These are phyloP conservation scores for Nitzschia sp. DNA, from an alignment of 108 stramenopile species.

Conservation along the genomic window DNA sequence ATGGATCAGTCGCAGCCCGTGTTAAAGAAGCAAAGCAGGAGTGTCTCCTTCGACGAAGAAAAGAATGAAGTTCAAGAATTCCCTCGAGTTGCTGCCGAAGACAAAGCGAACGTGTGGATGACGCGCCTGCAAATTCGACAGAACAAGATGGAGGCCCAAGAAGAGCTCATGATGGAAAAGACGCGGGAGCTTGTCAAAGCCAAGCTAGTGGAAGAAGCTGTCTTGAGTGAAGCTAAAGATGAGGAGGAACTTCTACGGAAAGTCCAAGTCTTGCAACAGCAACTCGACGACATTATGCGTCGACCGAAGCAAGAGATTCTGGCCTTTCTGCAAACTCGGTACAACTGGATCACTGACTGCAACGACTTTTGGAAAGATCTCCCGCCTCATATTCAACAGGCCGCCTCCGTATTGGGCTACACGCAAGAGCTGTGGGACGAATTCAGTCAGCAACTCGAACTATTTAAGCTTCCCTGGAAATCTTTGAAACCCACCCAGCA, in stretches of 20 bases:
- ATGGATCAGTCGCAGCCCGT: no score
- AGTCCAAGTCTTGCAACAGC: slow-evolving; percentile 1
- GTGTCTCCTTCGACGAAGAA: slow-evolving; percentile 18
- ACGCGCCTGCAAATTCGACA: slow-evolving; percentile 7
- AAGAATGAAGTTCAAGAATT: slow-evolving; percentile 14
- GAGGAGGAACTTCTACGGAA: not conserved
- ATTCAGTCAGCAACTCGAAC: slow-evolving; percentile 15
- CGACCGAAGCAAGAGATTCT: slow-evolving; percentile 1
- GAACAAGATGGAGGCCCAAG: not conserved
- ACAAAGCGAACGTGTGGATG: slow-evolving; percentile 13
- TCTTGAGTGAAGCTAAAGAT: not conserved
- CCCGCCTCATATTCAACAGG: slow-evolving; percentile 23
- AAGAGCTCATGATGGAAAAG: slow-evolving; percentile 12
- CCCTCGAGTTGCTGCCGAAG: not conserved
- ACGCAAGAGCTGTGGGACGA: slow-evolving; percentile 31
- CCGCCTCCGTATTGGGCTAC: slow-evolving; percentile 34
- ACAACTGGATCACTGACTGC: slow-evolving; percentile 22
- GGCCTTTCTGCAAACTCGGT: slow-evolving; percentile 8
- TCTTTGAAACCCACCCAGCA: slow-evolving; percentile 37
- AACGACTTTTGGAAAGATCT: slow-evolving; percentile 34
- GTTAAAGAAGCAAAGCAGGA: no score
- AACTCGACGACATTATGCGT: slow-evolving; percentile 16
- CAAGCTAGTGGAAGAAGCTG: slow-evolving; percentile 9
- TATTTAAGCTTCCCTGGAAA: slow-evolving; percentile 22
- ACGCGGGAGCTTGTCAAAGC: slow-evolving; percentile 13